Conservation (phyloP, 1,284 basidiomycete species). For the Dichomitus squalens region DNA sequence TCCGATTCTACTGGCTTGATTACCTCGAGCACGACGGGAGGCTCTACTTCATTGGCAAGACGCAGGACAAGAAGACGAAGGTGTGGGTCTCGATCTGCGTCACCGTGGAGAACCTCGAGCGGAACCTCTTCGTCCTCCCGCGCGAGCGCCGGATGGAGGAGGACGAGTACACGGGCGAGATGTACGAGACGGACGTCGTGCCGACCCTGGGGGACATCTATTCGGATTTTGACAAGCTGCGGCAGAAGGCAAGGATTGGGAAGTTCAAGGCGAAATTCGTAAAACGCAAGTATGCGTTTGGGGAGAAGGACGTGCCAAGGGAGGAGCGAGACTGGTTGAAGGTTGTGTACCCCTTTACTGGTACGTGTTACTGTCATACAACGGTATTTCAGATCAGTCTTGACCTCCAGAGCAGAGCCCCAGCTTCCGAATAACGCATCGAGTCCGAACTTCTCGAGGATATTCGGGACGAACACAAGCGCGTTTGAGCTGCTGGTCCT, state of each 20-base stretch:
- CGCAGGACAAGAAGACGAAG: constrained; percentile 72
- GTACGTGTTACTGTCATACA: constrained; percentile 42
- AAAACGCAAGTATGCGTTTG: constrained; percentile 92
- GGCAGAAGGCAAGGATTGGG: constrained; percentile 77
- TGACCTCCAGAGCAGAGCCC: constrained; percentile 43
- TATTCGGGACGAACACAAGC: constrained; percentile 92
- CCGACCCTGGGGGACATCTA: constrained; percentile 76
- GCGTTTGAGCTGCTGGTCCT: constrained; percentile 95
- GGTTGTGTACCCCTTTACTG: constrained; percentile 84
- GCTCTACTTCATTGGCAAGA: constrained; percentile 87
- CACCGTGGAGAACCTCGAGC: constrained; percentile 83
- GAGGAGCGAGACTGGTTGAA: constrained; percentile 91
- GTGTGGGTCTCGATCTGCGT: constrained; percentile 88
- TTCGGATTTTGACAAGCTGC: constrained; percentile 82
- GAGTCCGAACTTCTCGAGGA: constrained; percentile 83
- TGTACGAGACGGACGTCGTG: constrained; percentile 76
- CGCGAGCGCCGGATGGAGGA: constrained; percentile 67
- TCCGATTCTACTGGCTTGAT: constrained; percentile 95
- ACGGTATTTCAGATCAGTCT: not conserved
- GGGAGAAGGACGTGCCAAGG: constrained; percentile 80
- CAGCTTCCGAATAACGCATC: constrained; percentile 73
- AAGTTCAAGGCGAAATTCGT: constrained; percentile 85
- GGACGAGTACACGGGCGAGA: constrained; percentile 55
- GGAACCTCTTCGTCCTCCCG: constrained; percentile 94
- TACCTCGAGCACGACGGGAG: constrained; percentile 83